Conservation (phyloP, 306 rosid genomes). For the Medicago ruthenica region DNA sequence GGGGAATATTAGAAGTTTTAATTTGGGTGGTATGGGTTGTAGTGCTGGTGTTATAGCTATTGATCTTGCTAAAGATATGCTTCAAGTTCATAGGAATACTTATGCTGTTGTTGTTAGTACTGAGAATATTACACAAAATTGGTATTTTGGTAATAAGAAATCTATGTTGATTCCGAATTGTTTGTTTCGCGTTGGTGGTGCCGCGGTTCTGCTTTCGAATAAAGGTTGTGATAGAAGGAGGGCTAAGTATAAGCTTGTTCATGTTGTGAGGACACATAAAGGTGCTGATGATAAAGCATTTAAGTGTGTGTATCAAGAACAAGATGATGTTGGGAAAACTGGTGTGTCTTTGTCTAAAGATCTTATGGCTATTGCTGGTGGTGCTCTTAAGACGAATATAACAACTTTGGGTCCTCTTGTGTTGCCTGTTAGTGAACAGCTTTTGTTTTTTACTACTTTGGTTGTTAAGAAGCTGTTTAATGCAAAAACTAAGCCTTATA, state of each 20-base stretch:
- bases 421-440: slow-evolving; percentile 66
- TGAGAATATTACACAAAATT: slow-evolving; percentile 75
- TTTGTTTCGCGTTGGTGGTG: slow-evolving; percentile 68
- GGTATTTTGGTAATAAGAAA: slow-evolving; percentile 75
- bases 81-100: slow-evolving; percentile 64
- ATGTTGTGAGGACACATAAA: slow-evolving; percentile 64
- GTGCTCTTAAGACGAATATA: slow-evolving; percentile 64
- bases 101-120: slow-evolving; percentile 78
- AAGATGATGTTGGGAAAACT: slow-evolving; percentile 60
- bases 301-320: slow-evolving; percentile 62
- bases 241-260: slow-evolving; percentile 69
- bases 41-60: slow-evolving; percentile 76
- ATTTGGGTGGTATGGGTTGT: slow-evolving; percentile 85
- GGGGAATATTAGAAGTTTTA: slow-evolving; percentile 59
- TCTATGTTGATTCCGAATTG: slow-evolving; percentile 78
- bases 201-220: slow-evolving; percentile 65
- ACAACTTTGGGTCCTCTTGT: slow-evolving; percentile 69
- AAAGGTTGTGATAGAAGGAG: slow-evolving; percentile 43
- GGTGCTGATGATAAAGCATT: slow-evolving; percentile 71
- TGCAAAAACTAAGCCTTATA: slow-evolving; percentile 52
- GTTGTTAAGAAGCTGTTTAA: slow-evolving; percentile 53
- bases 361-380: slow-evolving; percentile 73
- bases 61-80: slow-evolving; percentile 73
- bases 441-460: slow-evolving; percentile 54
- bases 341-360: slow-evolving; percentile 70